Conservation (phyloP, 768 basidiomycete species). For the Cyathus striatus region DNA sequence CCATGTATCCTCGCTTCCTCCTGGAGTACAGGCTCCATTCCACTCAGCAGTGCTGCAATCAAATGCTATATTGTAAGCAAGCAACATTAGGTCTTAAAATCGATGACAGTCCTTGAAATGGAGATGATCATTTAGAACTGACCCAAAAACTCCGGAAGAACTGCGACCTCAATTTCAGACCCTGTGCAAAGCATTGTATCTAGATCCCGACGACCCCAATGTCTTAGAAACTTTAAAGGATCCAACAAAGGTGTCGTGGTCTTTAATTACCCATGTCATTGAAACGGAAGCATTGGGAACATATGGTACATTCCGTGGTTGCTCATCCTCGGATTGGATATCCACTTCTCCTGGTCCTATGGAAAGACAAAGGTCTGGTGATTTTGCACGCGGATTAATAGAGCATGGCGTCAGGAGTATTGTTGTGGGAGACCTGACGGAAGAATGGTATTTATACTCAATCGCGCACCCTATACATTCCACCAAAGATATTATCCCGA, state of each 20-base stretch:
- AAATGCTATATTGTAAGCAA: constrained; percentile 65
- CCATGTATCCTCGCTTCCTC: constrained; percentile 58
- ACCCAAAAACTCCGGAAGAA: constrained; percentile 56
- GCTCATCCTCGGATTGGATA: constrained; percentile 57
- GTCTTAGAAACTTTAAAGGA: constrained; percentile 49
- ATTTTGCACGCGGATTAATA: constrained; percentile 46
- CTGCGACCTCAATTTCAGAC: constrained; percentile 59
- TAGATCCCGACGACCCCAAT: constrained; percentile 49
- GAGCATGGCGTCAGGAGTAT: constrained; percentile 58
- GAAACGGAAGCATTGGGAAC: constrained; percentile 51
- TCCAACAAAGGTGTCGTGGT: constrained; percentile 39
- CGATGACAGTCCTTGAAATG: not conserved
- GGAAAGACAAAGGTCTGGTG: constrained; percentile 62
- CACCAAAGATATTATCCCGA: constrained; percentile 46
- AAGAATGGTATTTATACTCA: constrained; percentile 78
- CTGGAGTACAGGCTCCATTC: constrained; percentile 55
- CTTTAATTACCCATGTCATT: constrained; percentile 50
- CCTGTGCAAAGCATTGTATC: constrained; percentile 47
- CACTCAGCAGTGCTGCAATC: constrained; percentile 65
- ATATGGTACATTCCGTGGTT: constrained; percentile 66
- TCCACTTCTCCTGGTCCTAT: constrained; percentile 49
- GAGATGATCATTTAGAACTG: constrained; percentile 25
- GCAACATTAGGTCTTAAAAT: not conserved
- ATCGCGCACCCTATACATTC: constrained; percentile 57
- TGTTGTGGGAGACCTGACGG: constrained; percentile 61